phyloP scores from a whole-genome alignment of 1,284 basidiomycete species.

The Cutaneotrichosporon daszewskae region DNA sequence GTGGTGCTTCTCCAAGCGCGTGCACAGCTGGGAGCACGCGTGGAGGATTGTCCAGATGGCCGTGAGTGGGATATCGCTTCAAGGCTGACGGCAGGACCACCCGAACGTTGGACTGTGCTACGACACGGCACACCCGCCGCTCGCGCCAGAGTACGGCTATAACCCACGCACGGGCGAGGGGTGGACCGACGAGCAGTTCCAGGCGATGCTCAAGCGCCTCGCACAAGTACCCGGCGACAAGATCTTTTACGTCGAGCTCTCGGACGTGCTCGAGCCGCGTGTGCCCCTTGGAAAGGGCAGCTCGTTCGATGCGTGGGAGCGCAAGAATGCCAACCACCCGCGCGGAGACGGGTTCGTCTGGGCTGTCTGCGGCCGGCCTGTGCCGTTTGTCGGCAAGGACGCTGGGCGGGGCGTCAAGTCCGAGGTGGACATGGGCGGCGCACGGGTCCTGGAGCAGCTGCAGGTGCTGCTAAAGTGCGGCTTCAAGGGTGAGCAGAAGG shows the following conservation, averaged over 20 bases:
- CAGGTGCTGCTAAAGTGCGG: slow-evolving; percentile 13
- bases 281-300: slow-evolving; percentile 3
- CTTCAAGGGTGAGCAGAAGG: slow-evolving; percentile 10
- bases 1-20: slow-evolving; percentile 20
- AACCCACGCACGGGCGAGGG: slow-evolving; percentile 6
- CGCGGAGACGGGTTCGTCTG: slow-evolving; percentile 9
- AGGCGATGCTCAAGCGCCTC: not conserved
- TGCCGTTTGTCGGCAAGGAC: slow-evolving; percentile 9
- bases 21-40: slow-evolving; percentile 13
- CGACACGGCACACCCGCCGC: slow-evolving; percentile 14
- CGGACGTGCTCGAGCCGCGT: slow-evolving; percentile 4
- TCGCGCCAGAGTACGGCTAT: slow-evolving; percentile 15
- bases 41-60: slow-evolving; percentile 18
- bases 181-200: slow-evolving; percentile 5
- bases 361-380: slow-evolving; percentile 12
- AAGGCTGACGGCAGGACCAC: slow-evolving; percentile 9
- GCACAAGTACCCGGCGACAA: slow-evolving; percentile 10
- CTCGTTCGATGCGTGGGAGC: slow-evolving; percentile 10
- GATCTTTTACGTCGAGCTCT: slow-evolving; percentile 15
- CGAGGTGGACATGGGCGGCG: slow-evolving; percentile 5
- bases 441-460: slow-evolving; percentile 8
- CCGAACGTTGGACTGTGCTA: slow-evolving; percentile 18
- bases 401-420: slow-evolving; percentile 1
- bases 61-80: not conserved
- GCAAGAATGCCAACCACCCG: not conserved